Percentiles rank a stretch among this genome's conserved stretches.
Conservation (phyloP, 305 asterid genomes). For the Fraxinus dipetala region DNA sequence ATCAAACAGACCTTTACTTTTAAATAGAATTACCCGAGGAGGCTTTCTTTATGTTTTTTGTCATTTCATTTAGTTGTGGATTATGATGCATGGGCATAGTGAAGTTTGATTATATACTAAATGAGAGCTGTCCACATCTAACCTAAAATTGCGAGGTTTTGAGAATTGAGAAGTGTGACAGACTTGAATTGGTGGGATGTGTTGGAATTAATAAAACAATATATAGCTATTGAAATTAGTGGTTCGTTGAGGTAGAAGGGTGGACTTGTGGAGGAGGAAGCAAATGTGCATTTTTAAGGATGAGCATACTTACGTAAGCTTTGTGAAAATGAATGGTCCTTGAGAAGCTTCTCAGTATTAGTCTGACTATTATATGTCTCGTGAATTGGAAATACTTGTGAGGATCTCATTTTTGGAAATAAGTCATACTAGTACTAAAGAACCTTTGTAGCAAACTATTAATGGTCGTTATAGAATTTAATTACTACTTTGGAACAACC, state of each 20-base stretch:
- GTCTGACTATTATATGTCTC: neutral
- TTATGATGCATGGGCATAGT: neutral
- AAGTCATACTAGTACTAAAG: neutral
- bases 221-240: neutral
- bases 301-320: neutral
- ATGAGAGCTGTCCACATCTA: neutral
- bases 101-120: neutral
- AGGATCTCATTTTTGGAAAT: neutral
- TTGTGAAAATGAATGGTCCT: neutral
- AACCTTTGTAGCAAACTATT: neutral
- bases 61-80: neutral
- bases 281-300: neutral
- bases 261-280: neutral
- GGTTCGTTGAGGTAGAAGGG: neutral
- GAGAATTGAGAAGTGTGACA: neutral
- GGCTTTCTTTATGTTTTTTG: neutral
- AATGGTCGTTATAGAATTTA: neutral
- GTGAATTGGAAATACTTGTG: neutral
- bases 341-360: neutral
- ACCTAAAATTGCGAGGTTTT: neutral
- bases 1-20: neutral
- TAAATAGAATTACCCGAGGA: neutral
- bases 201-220: neutral
- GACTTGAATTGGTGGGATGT: neutral
- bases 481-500: neutral